phyloP scores from a whole-genome alignment of 2,329 filamentous ascomycete species.

The Fusarium heterosporum region DNA sequence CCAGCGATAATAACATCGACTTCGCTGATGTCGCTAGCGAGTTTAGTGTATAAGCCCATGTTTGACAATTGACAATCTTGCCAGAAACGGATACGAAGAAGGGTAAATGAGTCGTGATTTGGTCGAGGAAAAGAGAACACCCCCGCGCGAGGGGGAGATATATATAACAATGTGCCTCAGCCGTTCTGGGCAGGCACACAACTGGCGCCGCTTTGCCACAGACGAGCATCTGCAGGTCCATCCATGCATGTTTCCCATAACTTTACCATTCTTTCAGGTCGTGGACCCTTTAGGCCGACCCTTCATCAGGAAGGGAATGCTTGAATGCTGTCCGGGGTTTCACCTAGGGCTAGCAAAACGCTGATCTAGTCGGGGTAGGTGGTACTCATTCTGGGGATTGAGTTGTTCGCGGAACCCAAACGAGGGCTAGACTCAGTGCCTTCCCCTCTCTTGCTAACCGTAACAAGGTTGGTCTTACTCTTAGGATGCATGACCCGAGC shows the following conservation, averaged over 20 bases:
- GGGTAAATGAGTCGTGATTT: not conserved
- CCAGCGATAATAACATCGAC: conserved; percentile 41
- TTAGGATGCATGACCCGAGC: not conserved
- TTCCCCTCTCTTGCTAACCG: conserved; percentile 17
- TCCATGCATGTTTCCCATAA: not conserved
- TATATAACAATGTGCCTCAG: conserved; percentile 11
- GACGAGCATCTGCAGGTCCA: conserved; percentile 1
- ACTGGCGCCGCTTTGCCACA: not conserved
- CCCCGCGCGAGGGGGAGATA: conserved; percentile 6
- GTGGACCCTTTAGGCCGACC: not conserved
- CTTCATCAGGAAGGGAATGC: not conserved
- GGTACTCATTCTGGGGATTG: conserved; percentile 4
- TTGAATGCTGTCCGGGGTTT: conserved; percentile 6
- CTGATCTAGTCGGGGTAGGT: conserved; percentile 14
- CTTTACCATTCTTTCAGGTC: too few species aligned
- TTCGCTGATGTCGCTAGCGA: conserved; percentile 36
- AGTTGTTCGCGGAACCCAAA: not conserved
- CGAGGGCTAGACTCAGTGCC: not conserved
- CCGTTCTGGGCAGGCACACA: too few species aligned
- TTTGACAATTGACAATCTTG: conserved; percentile 7
- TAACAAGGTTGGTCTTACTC: not conserved
- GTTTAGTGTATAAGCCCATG: conserved; percentile 40
- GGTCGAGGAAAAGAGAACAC: not conserved
- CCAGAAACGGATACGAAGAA: not conserved
- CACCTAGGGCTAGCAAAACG: conserved; percentile 11